Evolutionary conservation across 2,329 filamentous ascomycete genomes (phyloP), one percentile per base, ranked within the genome.

Genomic region (Cladosporium phlei): DNA sequence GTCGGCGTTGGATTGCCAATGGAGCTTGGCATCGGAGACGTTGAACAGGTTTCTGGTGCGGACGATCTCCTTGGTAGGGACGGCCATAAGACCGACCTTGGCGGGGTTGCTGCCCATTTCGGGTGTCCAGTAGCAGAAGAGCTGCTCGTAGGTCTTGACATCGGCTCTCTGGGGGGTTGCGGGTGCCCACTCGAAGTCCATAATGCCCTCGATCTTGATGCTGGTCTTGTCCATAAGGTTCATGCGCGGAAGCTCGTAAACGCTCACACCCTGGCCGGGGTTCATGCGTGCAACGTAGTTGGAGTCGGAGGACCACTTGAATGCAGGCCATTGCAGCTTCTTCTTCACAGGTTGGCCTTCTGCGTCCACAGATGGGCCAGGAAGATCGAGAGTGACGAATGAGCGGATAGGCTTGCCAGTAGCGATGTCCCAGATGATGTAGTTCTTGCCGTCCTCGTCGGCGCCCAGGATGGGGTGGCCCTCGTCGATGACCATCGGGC

Each of bases 251-350:
- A 89, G 74, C 68, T 95, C 88, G 68, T 95, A 95, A 60, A 95
- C 81, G 43, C 88, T 93, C 62, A 98, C 95, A 46, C 87, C 88
- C 57, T 89, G 81, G 55, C 86, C 86, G 55, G 88, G 89, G 52
- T 83, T 88, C 74, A 97, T 82, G 53, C 93, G 83, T 17, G 93
- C 93, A 52, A 97, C 90, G 66, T 95, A 98, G 69, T 94, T 93
- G 71, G 96, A 89, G 64, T 98, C 93, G 3, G 93, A 77, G 22
- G 93, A 97, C 93, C 93, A 98, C 75, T 98, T 98, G 82, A 98
- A 98, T 2, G 91, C 90, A 19, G 93, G 93, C 93, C 93, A 98
- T 64, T 93, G 87, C 59, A 94, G 82, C 79, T 96, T 96, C 69
- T 89, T 88, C 77, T 95, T 94, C 55, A 79, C 72, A 22, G 80